These are phyloP conservation scores for Mycena sp. DNA, from an alignment of 1,284 basidiomycete genomes.

Conservation along the genomic window DNA sequence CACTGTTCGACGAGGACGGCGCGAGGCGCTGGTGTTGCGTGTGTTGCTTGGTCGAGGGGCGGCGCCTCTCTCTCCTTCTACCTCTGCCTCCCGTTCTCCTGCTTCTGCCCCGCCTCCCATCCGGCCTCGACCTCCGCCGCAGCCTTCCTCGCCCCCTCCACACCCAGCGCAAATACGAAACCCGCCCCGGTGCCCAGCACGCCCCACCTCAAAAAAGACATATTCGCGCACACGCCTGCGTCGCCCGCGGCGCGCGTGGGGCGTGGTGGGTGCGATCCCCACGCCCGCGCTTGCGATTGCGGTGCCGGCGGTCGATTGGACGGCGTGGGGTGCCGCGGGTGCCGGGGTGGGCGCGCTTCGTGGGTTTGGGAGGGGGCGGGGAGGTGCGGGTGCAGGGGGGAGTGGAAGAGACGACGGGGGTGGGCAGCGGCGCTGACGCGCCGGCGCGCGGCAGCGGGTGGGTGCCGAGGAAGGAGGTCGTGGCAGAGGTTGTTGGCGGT, in stretches of 20 bases:
- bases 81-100: too few relatives aligned
- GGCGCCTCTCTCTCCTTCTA: too few relatives aligned
- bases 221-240: constrained; percentile 17
- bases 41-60: constrained; percentile 60
- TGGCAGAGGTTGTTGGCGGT: constrained; percentile 69
- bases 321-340: too few relatives aligned
- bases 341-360: too few relatives aligned
- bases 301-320: background rate
- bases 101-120: constrained; percentile 36
- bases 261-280: constrained; percentile 2
- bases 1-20: constrained; percentile 27
- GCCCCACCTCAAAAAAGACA: constrained; percentile 20
- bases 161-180: constrained; percentile 48
- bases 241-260: constrained; percentile 21
- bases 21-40: constrained; percentile 64
- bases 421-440: constrained; percentile 38
- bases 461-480: constrained; percentile 67
- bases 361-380: too few relatives aligned
- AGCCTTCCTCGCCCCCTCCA: constrained; percentile 25
- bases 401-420: background rate
- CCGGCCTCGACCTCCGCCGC: constrained; percentile 15
- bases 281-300: constrained; percentile 11
- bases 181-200: constrained; percentile 25
- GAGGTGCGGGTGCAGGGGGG: constrained; percentile 8
- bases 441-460: constrained; percentile 42